Evolutionary conservation across 371 early-diverging fungal genomes (phyloP), one percentile per base, ranked within the genome.

Genomic region (Syncephalis fuscata): DNA sequence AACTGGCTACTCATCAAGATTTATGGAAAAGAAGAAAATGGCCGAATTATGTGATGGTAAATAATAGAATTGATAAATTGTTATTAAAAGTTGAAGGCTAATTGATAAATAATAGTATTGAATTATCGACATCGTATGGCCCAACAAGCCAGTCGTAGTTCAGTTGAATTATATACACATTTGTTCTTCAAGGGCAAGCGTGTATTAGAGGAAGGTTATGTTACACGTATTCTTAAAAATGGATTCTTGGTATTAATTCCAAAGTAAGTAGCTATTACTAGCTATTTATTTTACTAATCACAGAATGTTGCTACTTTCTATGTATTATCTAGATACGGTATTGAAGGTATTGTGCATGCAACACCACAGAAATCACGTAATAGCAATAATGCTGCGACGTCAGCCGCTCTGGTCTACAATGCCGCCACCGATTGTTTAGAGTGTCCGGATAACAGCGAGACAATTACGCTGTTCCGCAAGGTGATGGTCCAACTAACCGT

Each of bases 91-190:
- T 7, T 37, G 9, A 37, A 37, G 37, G 15, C 37, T 15, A 15
- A 9, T 9, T 37, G 37, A n/a, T n/a, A n/a, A n/a, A n/a, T n/a
- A 15, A n/a, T 58, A 76, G 85, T 78, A 15, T 68, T 99, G 46
- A 99, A 99, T 67, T 81, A 82, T 60, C 82, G 98, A 32, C 79
- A 95, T 62, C 74, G 91, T 24, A 85, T 82, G 85, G 99, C 98
- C 3, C 92, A 96, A 64, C 83, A 85, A 56, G 98, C 98, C 0
- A 69, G 82, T 5, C 78, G 97, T 22, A 82, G 88, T 47, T 91
- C 92, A 2, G 88, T 92, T 5, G 94, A 92, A 65, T 66, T 99
- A 9, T 95, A 76, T 67, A 95, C 97, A 0, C 79, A 92, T 57
- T 54, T 92, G 51, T 93, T 82, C 70, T 92, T 97, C 71, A 86